These are phyloP conservation scores for Serendipita sp. DNA, from an alignment of 768 basidiomycete species.

Conservation along the genomic window DNA sequence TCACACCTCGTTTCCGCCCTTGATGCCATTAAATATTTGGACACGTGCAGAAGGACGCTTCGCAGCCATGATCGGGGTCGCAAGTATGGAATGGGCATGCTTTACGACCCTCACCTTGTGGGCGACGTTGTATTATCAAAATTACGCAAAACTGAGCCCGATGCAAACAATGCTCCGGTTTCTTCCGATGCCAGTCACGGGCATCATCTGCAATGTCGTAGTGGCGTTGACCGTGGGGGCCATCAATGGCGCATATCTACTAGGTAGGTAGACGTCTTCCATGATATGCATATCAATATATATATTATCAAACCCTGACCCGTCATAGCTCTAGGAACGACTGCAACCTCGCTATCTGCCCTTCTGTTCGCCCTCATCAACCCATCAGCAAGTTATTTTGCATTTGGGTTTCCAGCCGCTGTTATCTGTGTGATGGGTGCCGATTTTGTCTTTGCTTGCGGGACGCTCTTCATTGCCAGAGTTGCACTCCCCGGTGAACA, in stretches of 20 bases:
- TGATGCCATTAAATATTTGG: conserved; percentile 53
- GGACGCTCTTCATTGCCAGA: conserved; percentile 61
- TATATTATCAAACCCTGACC: neutral
- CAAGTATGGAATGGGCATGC: conserved; percentile 40
- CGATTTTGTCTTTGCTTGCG: conserved; percentile 60
- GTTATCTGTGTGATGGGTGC: conserved; percentile 53
- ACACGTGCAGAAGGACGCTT: conserved; percentile 44
- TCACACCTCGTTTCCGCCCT: conserved; percentile 28
- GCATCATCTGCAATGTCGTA: conserved; percentile 45
- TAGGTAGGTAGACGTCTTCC: conserved; percentile 28
- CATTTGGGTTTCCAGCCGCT: conserved; percentile 55
- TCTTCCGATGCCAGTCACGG: conserved; percentile 55
- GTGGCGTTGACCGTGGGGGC: conserved; percentile 44
- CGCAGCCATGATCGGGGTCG: conserved; percentile 45
- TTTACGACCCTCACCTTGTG: conserved; percentile 9
- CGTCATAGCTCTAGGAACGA: conserved; percentile 33
- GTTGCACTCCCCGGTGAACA: conserved; percentile 53
- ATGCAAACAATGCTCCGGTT: conserved; percentile 49
- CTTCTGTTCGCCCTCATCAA: conserved; percentile 56
- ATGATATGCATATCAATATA: too few relatives aligned
- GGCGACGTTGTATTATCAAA: conserved; percentile 53
- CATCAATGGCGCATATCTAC: conserved; percentile 39
- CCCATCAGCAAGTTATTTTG: conserved; percentile 49
- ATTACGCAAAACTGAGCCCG: conserved; percentile 38
- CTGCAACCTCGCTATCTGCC: conserved; percentile 40